A percentile compares a stretch with the other conserved stretches of the same genome.
Conservation (phyloP, 2,329 filamentous ascomycete genomes). For the Cladosporium sphaerospermum region DNA sequence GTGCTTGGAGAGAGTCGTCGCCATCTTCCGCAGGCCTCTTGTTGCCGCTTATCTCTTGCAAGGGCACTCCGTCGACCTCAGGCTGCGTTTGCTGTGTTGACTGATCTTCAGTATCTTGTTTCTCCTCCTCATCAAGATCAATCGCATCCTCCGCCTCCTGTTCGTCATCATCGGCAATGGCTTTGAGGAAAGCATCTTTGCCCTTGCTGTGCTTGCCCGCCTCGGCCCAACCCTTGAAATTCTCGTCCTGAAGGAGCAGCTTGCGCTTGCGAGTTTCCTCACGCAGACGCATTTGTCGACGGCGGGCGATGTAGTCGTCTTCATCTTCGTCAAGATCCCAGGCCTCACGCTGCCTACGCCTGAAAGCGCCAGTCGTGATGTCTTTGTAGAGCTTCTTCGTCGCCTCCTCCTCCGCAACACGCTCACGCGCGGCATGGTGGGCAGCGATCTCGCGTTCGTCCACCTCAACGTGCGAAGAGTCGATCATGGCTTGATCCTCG, state of each 20-base stretch:
- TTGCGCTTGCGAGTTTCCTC: conserved; percentile 91
- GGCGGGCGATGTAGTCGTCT: conserved; percentile 69
- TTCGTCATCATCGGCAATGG: conserved; percentile 74
- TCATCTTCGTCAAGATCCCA: conserved; percentile 76
- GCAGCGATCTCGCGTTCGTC: conserved; percentile 79
- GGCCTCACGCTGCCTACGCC: conserved; percentile 67
- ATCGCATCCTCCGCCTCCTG: conserved; percentile 56
- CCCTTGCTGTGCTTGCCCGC: conserved; percentile 47
- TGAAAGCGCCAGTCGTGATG: conserved; percentile 80
- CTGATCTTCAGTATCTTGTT: conserved; percentile 33
- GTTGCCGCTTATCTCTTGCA: conserved; percentile 27
- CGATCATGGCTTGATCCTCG: conserved; percentile 81
- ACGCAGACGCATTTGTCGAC: conserved; percentile 71
- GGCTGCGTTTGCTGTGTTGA: conserved; percentile 23
- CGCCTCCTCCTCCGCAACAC: conserved; percentile 74
- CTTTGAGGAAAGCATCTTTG: conserved; percentile 81
- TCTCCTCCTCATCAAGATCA: conserved; percentile 59
- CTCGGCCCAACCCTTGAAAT: conserved; percentile 68
- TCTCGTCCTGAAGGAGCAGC: conserved; percentile 79
- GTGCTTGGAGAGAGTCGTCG: conserved; percentile 28
- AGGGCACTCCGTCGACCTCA: conserved; percentile 10
- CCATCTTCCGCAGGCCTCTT: conserved; percentile 21
- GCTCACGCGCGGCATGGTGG: conserved; percentile 76
- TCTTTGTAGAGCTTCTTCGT: conserved; percentile 90
- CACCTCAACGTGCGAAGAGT: conserved; percentile 67